Percentiles rank a stretch among this genome's conserved stretches.
phyloP scores from a whole-genome alignment of 2,329 filamentous ascomycete species.

The Trichoderma brevicompactum region DNA sequence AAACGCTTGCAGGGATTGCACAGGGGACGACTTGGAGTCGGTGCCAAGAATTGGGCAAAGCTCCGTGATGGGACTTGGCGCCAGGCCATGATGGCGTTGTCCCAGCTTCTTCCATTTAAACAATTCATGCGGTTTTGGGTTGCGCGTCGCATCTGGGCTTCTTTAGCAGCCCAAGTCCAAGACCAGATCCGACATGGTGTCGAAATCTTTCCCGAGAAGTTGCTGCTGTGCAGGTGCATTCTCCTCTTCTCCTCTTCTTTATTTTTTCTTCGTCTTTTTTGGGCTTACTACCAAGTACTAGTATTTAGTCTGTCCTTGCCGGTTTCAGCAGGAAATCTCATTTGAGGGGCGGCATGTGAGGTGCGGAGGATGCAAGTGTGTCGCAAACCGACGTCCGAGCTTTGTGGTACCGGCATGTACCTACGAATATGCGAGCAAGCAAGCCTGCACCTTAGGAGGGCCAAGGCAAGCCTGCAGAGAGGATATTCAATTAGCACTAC shows the following conservation, averaged over 20 bases:
- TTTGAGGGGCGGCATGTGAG: conserved; percentile 18
- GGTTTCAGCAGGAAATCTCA: conserved; percentile 20
- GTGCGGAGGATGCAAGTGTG: conserved; percentile 20
- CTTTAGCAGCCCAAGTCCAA: background rate
- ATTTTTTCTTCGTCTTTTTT: background rate
- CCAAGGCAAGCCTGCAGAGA: conserved; percentile 8
- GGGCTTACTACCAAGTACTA: background rate
- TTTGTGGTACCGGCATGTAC: background rate
- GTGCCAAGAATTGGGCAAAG: conserved; percentile 23
- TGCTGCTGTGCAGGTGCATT: background rate
- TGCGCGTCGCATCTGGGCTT: background rate
- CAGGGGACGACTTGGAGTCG: conserved; percentile 14
- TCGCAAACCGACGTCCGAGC: conserved; percentile 7
- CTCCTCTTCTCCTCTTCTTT: background rate
- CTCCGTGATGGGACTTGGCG: conserved; percentile 17
- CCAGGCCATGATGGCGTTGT: background rate
- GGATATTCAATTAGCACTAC: background rate
- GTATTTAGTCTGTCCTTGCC: background rate
- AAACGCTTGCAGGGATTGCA: conserved; percentile 25
- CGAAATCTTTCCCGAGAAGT: background rate
- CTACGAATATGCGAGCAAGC: background rate
- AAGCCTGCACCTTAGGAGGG: background rate
- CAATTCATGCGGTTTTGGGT: background rate
- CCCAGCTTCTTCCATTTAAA: background rate
- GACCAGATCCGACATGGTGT: conserved; percentile 6